Evolutionary conservation across 1,284 basidiomycete species (phyloP).

Genomic region (Ceratobasidium papillatum): DNA sequence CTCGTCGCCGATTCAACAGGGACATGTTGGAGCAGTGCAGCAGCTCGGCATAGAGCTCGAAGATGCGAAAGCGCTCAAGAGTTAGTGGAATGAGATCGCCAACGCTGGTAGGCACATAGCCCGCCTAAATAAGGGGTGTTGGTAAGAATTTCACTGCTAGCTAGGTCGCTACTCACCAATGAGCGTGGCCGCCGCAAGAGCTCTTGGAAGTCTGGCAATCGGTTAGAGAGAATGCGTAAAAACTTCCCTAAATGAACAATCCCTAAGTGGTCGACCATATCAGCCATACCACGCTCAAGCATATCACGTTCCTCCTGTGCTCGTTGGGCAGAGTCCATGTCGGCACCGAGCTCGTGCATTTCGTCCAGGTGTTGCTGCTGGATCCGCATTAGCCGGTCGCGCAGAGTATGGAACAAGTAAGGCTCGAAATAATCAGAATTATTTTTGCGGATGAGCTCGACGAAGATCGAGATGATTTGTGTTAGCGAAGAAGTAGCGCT

Average conservation of each 20-base stretch:
- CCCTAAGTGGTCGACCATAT: conserved; percentile 89
- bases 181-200: conserved; percentile 79
- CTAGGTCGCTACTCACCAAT: conserved; percentile 60
- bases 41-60: conserved; percentile 96
- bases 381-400: conserved; percentile 87
- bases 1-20: conserved; percentile 82
- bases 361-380: conserved; percentile 69
- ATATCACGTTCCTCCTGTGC: conserved; percentile 70
- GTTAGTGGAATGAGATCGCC: conserved; percentile 83
- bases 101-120: conserved; percentile 73
- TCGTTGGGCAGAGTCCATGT: conserved; percentile 38
- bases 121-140: conserved; percentile 58
- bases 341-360: conserved; percentile 46
- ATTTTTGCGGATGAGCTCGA: conserved; percentile 97
- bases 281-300: conserved; percentile 83
- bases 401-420: conserved; percentile 94
- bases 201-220: conserved; percentile 75
- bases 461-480: conserved; percentile 88
- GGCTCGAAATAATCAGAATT: conserved; percentile 99
- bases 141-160: conserved; percentile 41
- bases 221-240: conserved; percentile 78
- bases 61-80: conserved; percentile 95
- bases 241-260: conserved; percentile 93
- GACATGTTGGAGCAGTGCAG: conserved; percentile 99
- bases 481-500: conserved; percentile 88